These are phyloP conservation scores for Tubosaeta sp. DNA, from an alignment of 768 basidiomycete species.

Conservation along the genomic window DNA sequence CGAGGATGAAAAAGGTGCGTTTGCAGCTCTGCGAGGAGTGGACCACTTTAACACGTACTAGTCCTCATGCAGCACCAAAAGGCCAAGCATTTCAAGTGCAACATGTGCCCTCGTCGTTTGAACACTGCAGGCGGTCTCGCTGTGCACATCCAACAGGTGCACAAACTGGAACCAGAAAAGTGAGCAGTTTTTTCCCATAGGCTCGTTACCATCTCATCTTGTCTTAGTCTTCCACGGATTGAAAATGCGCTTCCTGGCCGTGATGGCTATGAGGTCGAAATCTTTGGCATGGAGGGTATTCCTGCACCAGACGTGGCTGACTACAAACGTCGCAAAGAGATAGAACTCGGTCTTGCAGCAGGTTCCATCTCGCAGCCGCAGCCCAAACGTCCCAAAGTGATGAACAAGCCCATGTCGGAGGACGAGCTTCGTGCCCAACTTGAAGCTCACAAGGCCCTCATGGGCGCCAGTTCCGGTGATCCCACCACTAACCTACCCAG, in stretches of 20 bases:
- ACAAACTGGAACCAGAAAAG: slow-evolving; percentile 95
- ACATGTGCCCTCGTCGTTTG: slow-evolving; percentile 89
- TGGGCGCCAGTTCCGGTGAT: slow-evolving; percentile 56
- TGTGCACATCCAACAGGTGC: slow-evolving; percentile 97
- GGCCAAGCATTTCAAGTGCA: slow-evolving; percentile 98
- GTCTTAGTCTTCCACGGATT: slow-evolving; percentile 72
- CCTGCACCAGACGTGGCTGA: slow-evolving; percentile 92
- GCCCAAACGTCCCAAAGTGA: slow-evolving; percentile 75
- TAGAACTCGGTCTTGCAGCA: slow-evolving; percentile 81
- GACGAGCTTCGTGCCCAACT: slow-evolving; percentile 83
- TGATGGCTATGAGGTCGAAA: slow-evolving; percentile 97
- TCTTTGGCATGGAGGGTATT: slow-evolving; percentile 99
- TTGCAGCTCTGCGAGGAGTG: not conserved
- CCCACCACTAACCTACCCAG: slow-evolving; percentile 34
- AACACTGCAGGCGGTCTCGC: slow-evolving; percentile 98
- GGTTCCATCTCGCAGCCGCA: slow-evolving; percentile 80
- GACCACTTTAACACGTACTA: slow-evolving; percentile 27
- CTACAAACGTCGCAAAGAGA: slow-evolving; percentile 93
- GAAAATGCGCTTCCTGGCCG: slow-evolving; percentile 95
- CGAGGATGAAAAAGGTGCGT: slow-evolving; percentile 94
- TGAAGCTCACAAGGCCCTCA: slow-evolving; percentile 85
- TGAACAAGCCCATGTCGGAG: slow-evolving; percentile 73
- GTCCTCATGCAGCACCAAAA: slow-evolving; percentile 99
- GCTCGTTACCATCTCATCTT: slow-evolving; percentile 3
- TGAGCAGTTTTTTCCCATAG: slow-evolving; percentile 14